Evolutionary conservation across 495 filamentous ascomycete species (phyloP), one percentile per base, ranked within the genome.

Genomic region (Penicillium riverlandense): DNA sequence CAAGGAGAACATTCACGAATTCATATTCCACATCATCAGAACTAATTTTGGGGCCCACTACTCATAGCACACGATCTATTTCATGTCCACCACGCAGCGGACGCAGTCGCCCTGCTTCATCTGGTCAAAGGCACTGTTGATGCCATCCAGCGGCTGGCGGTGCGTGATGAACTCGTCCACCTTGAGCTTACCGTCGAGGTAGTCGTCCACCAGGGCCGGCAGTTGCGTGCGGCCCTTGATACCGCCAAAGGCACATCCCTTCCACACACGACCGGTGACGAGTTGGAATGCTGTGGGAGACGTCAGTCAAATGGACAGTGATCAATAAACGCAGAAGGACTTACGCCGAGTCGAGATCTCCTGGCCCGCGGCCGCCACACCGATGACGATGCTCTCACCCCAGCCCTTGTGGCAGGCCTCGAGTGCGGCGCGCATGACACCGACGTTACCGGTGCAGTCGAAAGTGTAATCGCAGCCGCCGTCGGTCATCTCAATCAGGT

Each of bases 141-240:
- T 96, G 39, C 81, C 75, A 16, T 61, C 58, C 37, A 98, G 74
- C 7, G 71, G 69, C 76, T 94, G 84, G 36, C 92, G 83, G 74
- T 98, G 94, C 28, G 92, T 98, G 69, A 98, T 97, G 75, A 97
- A 97, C 74, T 98, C 92, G 58, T 98, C 94, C 34, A 98, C 91
- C 86, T 96, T 97, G 58, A 98, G 79, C 57, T 85, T 78, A 49
- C 90, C 90, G 16, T 74, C 73, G 63, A 95, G 76, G 65, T 98
- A 98, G 65, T 97, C 94, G 41, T 83, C 75, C 6, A 98, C 90
- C 27, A 98, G 80, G 42, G 77, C 84, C 30, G 86, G 87, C 38
- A 98, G 79, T 69, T 98, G 92, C 27, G 85, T 80, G 55, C 92
- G 89, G 48, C 92, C 92, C 76, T 98, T 98, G 75, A 98, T 89